Evolutionary conservation across 2,329 filamentous ascomycete genomes (phyloP).

Genomic region (Aureobasidium sp.): DNA sequence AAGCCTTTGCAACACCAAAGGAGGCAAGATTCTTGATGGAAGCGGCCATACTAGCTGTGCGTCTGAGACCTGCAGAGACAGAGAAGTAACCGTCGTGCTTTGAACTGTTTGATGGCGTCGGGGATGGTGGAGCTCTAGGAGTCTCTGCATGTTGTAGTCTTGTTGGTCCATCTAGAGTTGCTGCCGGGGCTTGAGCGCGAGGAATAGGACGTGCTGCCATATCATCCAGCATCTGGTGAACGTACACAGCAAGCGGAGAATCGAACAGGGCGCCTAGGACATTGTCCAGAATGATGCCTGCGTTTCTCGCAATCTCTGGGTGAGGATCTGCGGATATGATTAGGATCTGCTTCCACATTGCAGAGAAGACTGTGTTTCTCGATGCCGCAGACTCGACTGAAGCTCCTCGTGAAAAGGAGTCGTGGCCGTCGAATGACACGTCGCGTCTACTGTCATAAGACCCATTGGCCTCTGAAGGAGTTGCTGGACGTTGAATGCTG

Average conservation of each 20-base stretch:
- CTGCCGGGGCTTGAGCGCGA: conserved; percentile 20
- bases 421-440: conserved; percentile 6
- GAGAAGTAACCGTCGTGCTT: conserved; percentile 51
- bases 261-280: conserved; percentile 71
- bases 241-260: conserved; percentile 65
- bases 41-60: conserved; percentile 58
- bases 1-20: conserved; percentile 32
- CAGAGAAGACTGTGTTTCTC: conserved; percentile 83
- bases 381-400: conserved; percentile 37
- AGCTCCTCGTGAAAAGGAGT: neutral
- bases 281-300: conserved; percentile 77
- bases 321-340: conserved; percentile 91
- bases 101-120: conserved; percentile 41
- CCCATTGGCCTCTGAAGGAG: conserved; percentile 17
- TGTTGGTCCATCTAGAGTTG: conserved; percentile 10
- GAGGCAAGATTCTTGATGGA: conserved; percentile 57
- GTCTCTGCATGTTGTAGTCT: conserved; percentile 26
- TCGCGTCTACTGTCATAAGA: conserved; percentile 16
- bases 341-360: conserved; percentile 88
- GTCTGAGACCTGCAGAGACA: conserved; percentile 51
- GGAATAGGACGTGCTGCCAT: conserved; percentile 37
- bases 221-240: conserved; percentile 68
- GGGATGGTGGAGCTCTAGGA: conserved; percentile 37
- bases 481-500: neutral
- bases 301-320: conserved; percentile 82